phyloP scores from a whole-genome alignment of 2,329 filamentous ascomycete genomes.

The Fusarium fujikuroi region DNA sequence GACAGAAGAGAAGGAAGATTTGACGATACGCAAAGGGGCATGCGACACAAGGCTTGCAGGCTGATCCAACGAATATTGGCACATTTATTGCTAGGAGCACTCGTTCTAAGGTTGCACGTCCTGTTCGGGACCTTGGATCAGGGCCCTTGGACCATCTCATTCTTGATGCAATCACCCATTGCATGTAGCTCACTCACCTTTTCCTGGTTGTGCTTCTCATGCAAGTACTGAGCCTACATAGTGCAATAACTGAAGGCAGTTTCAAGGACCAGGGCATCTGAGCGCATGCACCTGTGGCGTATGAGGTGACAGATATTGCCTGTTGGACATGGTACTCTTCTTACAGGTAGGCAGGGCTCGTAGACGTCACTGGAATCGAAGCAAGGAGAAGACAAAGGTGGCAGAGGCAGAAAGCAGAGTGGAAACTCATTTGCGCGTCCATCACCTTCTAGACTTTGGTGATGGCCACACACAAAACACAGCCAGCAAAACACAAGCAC shows the following conservation, averaged over 20 bases:
- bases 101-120: conserved; percentile 31
- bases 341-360: conserved; percentile 8
- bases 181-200: conserved; percentile 14
- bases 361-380: conserved; percentile 21
- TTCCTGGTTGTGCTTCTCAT: conserved; percentile 25
- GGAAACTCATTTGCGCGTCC: conserved; percentile 33
- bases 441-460: conserved; percentile 21
- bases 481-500: conserved; percentile 32
- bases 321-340: conserved; percentile 6
- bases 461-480: conserved; percentile 29
- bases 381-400: conserved; percentile 21
- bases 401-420: conserved; percentile 7
- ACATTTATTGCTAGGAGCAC: conserved; percentile 30
- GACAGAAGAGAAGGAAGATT: conserved; percentile 29
- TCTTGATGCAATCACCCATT: conserved; percentile 15
- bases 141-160: conserved; percentile 14
- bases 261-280: conserved; percentile 22
- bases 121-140: conserved; percentile 22
- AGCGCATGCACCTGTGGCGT: conserved; percentile 26
- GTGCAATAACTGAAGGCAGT: conserved; percentile 20
- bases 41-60: conserved; percentile 27
- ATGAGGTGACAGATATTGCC: conserved; percentile 15
- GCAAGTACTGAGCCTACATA: conserved; percentile 19
- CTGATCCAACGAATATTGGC: conserved; percentile 30
- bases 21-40: conserved; percentile 37